Percentiles rank a stretch among this genome's conserved stretches.
Evolutionary conservation across 345 rosid species (phyloP).

Genomic region (Populus deltoides): DNA sequence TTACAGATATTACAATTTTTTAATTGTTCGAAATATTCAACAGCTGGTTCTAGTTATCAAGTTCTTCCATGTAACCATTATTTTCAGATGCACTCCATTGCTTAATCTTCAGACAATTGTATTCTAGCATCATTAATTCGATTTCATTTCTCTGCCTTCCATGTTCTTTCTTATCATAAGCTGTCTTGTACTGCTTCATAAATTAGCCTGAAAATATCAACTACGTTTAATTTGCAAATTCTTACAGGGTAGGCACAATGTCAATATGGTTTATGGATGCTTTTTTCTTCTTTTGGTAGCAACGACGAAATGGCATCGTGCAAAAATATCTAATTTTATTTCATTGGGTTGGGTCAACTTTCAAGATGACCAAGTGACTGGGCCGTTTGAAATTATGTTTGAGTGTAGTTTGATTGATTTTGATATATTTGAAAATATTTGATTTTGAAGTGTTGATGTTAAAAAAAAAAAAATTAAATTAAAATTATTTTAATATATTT

Average conservation of each 20-base stretch:
- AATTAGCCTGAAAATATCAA: neutral
- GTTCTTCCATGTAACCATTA: constrained; percentile 2
- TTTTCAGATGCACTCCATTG: neutral
- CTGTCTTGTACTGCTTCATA: neutral
- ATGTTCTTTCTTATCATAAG: neutral
- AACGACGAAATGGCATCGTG: neutral
- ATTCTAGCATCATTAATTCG: neutral
- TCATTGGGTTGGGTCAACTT: too few relatives aligned
- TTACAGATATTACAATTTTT: constrained; percentile 6
- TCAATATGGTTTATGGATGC: neutral
- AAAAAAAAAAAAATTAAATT: too few relatives aligned
- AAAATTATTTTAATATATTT: too few relatives aligned
- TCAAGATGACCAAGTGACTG: too few relatives aligned
- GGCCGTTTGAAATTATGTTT: too few relatives aligned
- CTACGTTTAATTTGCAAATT: neutral
- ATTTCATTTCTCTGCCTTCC: neutral
- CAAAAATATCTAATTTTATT: neutral
- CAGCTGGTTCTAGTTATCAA: neutral
- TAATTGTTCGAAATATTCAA: neutral
- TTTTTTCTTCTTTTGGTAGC: neutral
- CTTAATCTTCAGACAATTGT: neutral
- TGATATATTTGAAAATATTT: neutral
- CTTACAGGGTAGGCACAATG: neutral
- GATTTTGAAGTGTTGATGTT: too few relatives aligned
- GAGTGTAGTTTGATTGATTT: too few relatives aligned